Conservation (phyloP, 2,329 filamentous ascomycete species). For the Aureobasidium melanogenum region DNA sequence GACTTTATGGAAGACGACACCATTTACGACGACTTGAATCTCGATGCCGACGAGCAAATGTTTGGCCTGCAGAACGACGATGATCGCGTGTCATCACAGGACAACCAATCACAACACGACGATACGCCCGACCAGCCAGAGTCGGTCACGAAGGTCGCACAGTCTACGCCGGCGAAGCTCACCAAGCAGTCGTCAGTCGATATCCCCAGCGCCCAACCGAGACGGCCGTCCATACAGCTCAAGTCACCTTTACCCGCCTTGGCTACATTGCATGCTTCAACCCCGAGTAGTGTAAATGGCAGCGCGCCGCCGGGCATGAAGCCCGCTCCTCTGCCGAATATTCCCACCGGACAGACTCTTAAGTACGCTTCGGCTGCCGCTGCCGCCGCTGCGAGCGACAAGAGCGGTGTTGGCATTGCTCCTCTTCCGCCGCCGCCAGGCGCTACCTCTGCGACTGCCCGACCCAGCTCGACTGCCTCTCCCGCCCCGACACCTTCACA, state of each 20-base stretch:
- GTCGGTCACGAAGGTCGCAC: not conserved
- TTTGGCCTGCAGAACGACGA: conserved; percentile 74
- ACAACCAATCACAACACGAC: conserved; percentile 84
- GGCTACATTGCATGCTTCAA: conserved; percentile 74
- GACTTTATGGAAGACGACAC: conserved; percentile 92
- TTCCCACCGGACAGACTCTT: conserved; percentile 78
- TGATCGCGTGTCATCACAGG: conserved; percentile 89
- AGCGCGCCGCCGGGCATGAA: conserved; percentile 64
- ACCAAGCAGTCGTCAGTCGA: conserved; percentile 54
- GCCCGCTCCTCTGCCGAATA: conserved; percentile 75
- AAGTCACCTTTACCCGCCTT: conserved; percentile 92
- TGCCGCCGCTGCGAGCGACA: conserved; percentile 83
- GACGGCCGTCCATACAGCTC: conserved; percentile 78
- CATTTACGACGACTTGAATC: conserved; percentile 88
- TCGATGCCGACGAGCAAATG: conserved; percentile 83
- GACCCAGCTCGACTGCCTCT: conserved; percentile 50
- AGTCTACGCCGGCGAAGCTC: conserved; percentile 30
- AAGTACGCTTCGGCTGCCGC: conserved; percentile 97
- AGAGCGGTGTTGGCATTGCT: conserved; percentile 80
- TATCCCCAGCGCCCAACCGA: conserved; percentile 43
- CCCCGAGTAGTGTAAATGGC: conserved; percentile 54
- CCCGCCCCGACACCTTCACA: conserved; percentile 43
- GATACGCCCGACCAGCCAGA: conserved; percentile 54
- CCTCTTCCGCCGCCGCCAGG: conserved; percentile 86
- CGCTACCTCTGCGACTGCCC: conserved; percentile 34